phyloP scores from a whole-genome alignment of 2,329 filamentous ascomycete species.

The Colletotrichum higginsianum region DNA sequence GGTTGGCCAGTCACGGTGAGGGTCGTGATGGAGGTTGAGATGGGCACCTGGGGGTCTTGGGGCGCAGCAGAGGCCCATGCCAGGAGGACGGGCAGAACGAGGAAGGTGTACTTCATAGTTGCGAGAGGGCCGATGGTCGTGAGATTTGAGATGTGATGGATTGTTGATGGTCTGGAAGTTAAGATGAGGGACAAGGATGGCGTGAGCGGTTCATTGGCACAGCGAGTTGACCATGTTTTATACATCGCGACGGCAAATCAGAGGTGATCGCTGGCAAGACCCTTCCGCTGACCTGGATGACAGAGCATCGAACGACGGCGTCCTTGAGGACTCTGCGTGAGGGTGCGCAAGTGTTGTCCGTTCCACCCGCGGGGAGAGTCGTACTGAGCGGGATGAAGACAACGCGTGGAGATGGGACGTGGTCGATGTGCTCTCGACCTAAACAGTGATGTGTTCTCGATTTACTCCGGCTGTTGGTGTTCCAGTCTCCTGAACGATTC shows the following conservation, averaged over 20 bases:
- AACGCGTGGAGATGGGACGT: slow-evolving; percentile 12
- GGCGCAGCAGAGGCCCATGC: slow-evolving; percentile 29
- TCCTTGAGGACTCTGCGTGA: background rate
- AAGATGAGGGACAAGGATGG: slow-evolving; percentile 16
- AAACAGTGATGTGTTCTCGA: background rate
- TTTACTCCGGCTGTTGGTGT: background rate
- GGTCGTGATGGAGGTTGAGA: slow-evolving; percentile 25
- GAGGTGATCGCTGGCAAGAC: background rate
- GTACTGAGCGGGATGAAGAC: slow-evolving; percentile 12
- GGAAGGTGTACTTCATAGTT: slow-evolving; percentile 29
- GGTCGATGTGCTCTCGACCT: background rate
- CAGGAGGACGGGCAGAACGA: slow-evolving; percentile 22
- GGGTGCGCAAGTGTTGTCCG: slow-evolving; percentile 27
- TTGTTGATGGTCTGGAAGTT: slow-evolving; percentile 1
- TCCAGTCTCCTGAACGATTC: background rate
- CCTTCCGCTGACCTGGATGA: too few relatives aligned
- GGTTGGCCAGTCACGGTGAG: slow-evolving; percentile 32
- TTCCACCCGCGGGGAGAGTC: slow-evolving; percentile 35
- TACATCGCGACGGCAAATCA: slow-evolving; percentile 3
- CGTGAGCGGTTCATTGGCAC: slow-evolving; percentile 8
- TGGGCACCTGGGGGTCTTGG: slow-evolving; percentile 27
- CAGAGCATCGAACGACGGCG: background rate
- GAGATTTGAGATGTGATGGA: background rate
- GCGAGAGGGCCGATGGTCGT: background rate
- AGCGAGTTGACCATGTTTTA: slow-evolving; percentile 20